Conservation (phyloP, 78 protist species). For the Dictyostelium purpureum region DNA sequence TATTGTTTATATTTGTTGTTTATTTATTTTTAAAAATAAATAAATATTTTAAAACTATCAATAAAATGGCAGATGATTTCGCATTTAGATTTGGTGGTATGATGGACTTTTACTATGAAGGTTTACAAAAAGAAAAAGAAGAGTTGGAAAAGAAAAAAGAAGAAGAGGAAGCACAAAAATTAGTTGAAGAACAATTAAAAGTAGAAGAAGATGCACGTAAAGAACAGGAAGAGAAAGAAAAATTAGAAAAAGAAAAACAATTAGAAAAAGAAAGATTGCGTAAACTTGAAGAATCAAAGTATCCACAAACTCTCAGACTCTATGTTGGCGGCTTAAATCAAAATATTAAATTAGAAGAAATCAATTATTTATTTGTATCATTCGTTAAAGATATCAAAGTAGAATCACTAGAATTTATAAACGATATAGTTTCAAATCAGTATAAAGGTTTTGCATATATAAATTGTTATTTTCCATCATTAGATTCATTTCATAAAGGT, state of each 20-base stretch:
- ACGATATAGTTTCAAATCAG: neutral
- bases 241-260: constrained; percentile 16
- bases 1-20: neutral
- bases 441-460: constrained; percentile 66
- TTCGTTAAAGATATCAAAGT: constrained; percentile 12
- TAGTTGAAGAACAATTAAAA: neutral
- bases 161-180: constrained; percentile 1
- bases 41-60: neutral
- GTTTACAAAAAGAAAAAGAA: constrained; percentile 18
- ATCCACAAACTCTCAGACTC: constrained; percentile 28
- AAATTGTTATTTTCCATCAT: neutral
- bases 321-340: constrained; percentile 29
- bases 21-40: neutral
- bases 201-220: neutral
- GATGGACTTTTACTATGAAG: constrained; percentile 12
- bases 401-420: neutral
- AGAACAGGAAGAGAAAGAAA: constrained; percentile 26
- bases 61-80: constrained; percentile 37
- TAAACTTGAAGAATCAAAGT: neutral
- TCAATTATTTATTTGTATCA: neutral
- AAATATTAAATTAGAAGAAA: neutral
- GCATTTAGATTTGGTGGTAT: constrained; percentile 59
- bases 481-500: constrained; percentile 26
- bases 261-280: neutral
- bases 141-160: neutral